Evolutionary conservation across 1,139 yeast genomes (phyloP).

Genomic region (Candida anutae): DNA sequence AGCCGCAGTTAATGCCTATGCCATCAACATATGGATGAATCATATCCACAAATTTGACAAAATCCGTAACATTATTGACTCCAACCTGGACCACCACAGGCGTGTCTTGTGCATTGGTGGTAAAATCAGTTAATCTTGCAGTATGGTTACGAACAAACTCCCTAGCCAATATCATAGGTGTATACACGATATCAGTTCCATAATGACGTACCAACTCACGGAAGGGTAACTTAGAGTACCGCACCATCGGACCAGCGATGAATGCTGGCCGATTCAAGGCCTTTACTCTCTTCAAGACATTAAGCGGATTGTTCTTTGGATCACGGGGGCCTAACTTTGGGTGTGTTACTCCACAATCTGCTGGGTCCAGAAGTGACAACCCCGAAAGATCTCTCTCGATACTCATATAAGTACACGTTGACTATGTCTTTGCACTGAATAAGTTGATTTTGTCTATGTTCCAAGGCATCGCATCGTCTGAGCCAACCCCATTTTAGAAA

Average conservation of each 20-base stretch:
- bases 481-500: no score
- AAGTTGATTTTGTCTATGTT: no score
- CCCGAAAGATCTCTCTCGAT: no score
- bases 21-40: constrained; percentile 90
- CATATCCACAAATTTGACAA: constrained; percentile 78
- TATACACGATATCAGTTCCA: constrained; percentile 74
- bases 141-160: constrained; percentile 82
- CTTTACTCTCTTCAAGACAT: constrained; percentile 33
- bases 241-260: constrained; percentile 95
- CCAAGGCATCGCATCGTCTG: no score
- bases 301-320: constrained; percentile 49
- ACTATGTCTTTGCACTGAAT: no score
- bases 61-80: constrained; percentile 77
- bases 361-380: no score
- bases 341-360: no score
- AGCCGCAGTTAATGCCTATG: constrained; percentile 92
- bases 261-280: constrained; percentile 52
- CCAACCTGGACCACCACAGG: constrained; percentile 89
- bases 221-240: constrained; percentile 91
- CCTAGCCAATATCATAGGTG: constrained; percentile 94
- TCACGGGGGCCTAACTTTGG: constrained; percentile 24
- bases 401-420: no score
- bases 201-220: constrained; percentile 70
- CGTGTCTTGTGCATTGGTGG: constrained; percentile 63
- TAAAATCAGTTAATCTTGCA: constrained; percentile 79